phyloP scores from a whole-genome alignment of 768 basidiomycete genomes.

The Phylloporus sp. region DNA sequence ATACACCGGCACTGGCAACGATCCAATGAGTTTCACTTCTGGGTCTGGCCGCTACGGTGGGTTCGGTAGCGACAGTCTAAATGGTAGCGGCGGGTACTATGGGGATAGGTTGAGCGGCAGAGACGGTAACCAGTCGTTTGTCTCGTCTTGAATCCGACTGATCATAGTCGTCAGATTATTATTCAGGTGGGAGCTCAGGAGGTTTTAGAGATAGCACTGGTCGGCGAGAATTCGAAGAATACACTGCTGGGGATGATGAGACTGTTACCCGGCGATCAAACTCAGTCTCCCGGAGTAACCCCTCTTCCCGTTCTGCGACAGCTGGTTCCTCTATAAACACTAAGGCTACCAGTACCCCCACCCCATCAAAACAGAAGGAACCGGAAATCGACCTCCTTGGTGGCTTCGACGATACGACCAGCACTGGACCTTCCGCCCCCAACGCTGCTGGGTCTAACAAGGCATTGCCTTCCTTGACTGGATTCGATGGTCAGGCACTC shows the following conservation, averaged over 20 bases:
- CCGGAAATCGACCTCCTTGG: constrained; percentile 73
- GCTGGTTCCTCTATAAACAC: constrained; percentile 39
- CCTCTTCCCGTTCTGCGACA: constrained; percentile 28
- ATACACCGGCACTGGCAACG: constrained; percentile 84
- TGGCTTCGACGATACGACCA: constrained; percentile 60
- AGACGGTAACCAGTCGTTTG: constrained; percentile 33
- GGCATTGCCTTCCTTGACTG: constrained; percentile 28
- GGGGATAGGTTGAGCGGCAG: constrained; percentile 40
- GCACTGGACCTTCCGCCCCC: constrained; percentile 15
- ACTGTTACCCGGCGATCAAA: constrained; percentile 37
- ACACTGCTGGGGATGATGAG: constrained; percentile 96
- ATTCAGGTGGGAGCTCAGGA: constrained; percentile 44
- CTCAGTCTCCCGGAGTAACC: constrained; percentile 33
- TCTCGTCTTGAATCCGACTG: constrained; percentile 3
- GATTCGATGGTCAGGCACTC: constrained; percentile 25
- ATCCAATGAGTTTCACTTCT: constrained; percentile 62
- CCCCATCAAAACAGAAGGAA: constrained; percentile 40
- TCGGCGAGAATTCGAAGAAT: constrained; percentile 79
- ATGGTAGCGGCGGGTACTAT: constrained; percentile 37
- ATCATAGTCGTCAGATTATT: constrained; percentile 29
- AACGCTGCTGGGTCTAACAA: constrained; percentile 24
- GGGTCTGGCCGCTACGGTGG: constrained; percentile 63
- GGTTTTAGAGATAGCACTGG: constrained; percentile 59
- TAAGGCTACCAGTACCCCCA: constrained; percentile 25
- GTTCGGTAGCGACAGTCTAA: constrained; percentile 56